Percentiles rank a stretch among this genome's conserved stretches.
phyloP scores from a whole-genome alignment of 1,139 yeast species.

The Torulaspora pretoriensis region DNA sequence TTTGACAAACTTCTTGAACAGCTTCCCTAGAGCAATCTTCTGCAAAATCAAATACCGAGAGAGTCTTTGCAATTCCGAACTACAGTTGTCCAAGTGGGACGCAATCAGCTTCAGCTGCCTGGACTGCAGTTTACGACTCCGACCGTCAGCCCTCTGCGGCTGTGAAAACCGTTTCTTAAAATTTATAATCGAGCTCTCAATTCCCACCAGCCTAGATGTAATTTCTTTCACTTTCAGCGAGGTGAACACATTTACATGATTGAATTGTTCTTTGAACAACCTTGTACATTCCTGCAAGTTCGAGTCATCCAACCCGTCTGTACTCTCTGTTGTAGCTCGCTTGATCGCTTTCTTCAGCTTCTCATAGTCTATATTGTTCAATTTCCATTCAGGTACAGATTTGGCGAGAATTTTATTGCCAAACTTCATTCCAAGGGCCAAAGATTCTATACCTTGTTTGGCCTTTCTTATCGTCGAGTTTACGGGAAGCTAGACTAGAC shows the following conservation, averaged over 20 bases:
- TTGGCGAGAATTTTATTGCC: conserved; percentile 70
- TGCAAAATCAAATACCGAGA: conserved; percentile 75
- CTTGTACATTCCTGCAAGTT: conserved; percentile 28
- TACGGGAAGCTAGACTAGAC: too few relatives aligned
- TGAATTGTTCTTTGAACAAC: conserved; percentile 39
- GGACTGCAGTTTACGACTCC: conserved; percentile 9
- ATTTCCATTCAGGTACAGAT: conserved; percentile 85
- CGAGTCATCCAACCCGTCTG: conserved; percentile 17
- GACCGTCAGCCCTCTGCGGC: background rate
- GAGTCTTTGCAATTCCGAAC: conserved; percentile 56
- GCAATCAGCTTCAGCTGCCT: conserved; percentile 20
- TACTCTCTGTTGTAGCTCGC: conserved; percentile 39
- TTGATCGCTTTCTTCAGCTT: conserved; percentile 63
- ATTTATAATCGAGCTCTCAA: conserved; percentile 26
- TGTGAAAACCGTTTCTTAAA: conserved; percentile 10
- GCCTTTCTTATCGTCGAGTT: too few relatives aligned
- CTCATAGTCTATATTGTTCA: conserved; percentile 78
- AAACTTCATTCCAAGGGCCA: conserved; percentile 59
- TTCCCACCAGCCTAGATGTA: conserved; percentile 27
- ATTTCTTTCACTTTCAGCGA: conserved; percentile 33
- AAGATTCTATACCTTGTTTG: background rate
- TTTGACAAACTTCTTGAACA: conserved; percentile 73
- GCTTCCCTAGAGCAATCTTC: conserved; percentile 73
- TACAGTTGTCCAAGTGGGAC: conserved; percentile 26
- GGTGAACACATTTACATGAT: conserved; percentile 28